phyloP scores from a whole-genome alignment of 75 land plant genomes.

The Picea sitchensis region DNA sequence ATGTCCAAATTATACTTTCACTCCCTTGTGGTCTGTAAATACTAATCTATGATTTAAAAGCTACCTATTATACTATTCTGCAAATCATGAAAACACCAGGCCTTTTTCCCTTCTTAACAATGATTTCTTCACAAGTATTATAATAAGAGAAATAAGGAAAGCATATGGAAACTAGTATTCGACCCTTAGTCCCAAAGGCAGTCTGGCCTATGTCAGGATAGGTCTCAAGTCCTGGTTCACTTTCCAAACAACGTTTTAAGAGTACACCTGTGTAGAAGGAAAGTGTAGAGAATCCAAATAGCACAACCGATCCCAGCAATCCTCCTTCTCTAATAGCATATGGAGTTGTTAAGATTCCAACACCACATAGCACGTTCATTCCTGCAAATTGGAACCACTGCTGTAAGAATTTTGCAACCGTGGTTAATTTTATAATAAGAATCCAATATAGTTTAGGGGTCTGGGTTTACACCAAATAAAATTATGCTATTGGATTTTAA shows the following conservation, averaged over 20 bases:
- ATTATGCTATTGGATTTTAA: too few relatives aligned
- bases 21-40: too few relatives aligned
- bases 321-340: constrained; percentile 85
- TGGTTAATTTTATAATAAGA: not conserved
- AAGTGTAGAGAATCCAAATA: constrained; percentile 47
- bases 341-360: constrained; percentile 78
- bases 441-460: not conserved
- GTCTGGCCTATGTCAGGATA: constrained; percentile 87
- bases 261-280: constrained; percentile 77
- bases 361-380: constrained; percentile 76
- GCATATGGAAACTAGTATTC: constrained; percentile 60
- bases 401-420: not conserved
- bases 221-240: constrained; percentile 60
- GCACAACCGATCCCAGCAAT: constrained; percentile 51
- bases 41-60: too few relatives aligned
- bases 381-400: constrained; percentile 26
- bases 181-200: constrained; percentile 69
- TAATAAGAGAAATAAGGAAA: not conserved
- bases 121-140: not conserved
- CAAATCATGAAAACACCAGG: too few relatives aligned
- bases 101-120: too few relatives aligned
- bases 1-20: too few relatives aligned
- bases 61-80: too few relatives aligned
- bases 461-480: too few relatives aligned
- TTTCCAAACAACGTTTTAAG: constrained; percentile 59